Evolutionary conservation across 208 protist genomes (phyloP).

Genomic region (Leptomonas pyrrhocoris): DNA sequence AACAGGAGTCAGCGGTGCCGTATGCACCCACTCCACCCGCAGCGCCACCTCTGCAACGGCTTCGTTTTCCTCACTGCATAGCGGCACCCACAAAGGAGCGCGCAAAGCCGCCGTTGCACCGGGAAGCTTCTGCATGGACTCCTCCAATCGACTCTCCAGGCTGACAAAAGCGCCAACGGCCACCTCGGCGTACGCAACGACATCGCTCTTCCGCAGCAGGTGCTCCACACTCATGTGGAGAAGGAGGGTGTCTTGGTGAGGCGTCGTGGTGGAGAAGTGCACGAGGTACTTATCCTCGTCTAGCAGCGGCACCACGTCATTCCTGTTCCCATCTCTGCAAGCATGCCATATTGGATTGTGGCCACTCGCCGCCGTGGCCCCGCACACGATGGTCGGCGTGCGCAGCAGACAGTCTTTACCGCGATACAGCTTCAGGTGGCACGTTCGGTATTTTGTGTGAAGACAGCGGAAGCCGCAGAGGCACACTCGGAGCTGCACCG

Average conservation of each 20-base stretch:
- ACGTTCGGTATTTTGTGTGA: neutral
- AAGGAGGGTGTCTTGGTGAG: constrained; percentile 5
- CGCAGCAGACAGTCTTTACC: constrained; percentile 7
- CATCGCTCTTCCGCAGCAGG: constrained; percentile 21
- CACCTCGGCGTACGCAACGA: constrained; percentile 24
- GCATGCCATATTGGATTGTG: neutral
- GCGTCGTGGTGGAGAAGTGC: constrained; percentile 4
- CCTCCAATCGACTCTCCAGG: constrained; percentile 16
- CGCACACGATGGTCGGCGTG: constrained; percentile 12
- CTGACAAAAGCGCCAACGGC: constrained; percentile 20
- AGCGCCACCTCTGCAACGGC: constrained; percentile 15
- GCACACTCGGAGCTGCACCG: constrained; percentile 15
- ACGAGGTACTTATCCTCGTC: constrained; percentile 22
- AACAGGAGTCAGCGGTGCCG: neutral
- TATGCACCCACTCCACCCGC: constrained; percentile 18
- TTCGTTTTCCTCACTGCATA: neutral
- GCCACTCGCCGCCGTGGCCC: neutral
- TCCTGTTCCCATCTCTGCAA: neutral
- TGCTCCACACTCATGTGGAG: constrained; percentile 24
- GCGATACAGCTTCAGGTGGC: constrained; percentile 24
- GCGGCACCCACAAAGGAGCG: constrained; percentile 2
- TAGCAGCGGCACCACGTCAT: constrained; percentile 13
- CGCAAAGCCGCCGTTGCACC: neutral
- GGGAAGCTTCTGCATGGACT: constrained; percentile 2
- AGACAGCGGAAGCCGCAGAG: constrained; percentile 10